phyloP scores from a whole-genome alignment of 306 rosid genomes.

The Clitoria ternatea region DNA sequence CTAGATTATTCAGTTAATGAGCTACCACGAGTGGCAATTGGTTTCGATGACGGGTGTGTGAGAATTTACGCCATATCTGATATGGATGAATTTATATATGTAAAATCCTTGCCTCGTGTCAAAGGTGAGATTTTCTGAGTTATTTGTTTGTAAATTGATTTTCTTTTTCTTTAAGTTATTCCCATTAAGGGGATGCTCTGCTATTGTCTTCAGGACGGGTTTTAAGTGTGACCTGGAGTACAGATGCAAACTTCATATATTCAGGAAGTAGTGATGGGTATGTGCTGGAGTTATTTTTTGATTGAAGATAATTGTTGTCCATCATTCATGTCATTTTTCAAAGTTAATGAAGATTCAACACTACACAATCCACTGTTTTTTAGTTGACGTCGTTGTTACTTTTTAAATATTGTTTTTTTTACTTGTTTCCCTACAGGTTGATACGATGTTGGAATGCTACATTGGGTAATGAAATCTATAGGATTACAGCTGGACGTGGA shows the following conservation, averaged over 20 bases:
- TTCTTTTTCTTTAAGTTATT: neutral
- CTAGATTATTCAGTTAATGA: slow-evolving; percentile 26
- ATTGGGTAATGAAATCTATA: slow-evolving; percentile 60
- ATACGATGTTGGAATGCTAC: slow-evolving; percentile 82
- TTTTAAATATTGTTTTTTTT: neutral
- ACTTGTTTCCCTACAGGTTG: slow-evolving; percentile 36
- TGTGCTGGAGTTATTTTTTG: slow-evolving; percentile 22
- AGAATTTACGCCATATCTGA: slow-evolving; percentile 57
- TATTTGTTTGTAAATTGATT: neutral
- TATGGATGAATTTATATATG: slow-evolving; percentile 54
- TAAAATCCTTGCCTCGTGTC: slow-evolving; percentile 74
- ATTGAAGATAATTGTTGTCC: neutral
- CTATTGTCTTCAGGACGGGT: slow-evolving; percentile 55
- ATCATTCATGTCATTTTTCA: no score
- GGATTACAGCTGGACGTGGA: slow-evolving; percentile 89
- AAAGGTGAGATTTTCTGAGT: slow-evolving; percentile 57
- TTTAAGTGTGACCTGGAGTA: slow-evolving; percentile 87
- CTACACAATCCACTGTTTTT: neutral
- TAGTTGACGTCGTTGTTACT: neutral
- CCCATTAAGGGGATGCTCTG: neutral
- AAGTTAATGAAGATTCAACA: no score
- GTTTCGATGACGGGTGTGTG: slow-evolving; percentile 74
- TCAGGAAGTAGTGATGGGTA: slow-evolving; percentile 97
- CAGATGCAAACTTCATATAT: slow-evolving; percentile 64
- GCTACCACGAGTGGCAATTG: slow-evolving; percentile 59